A percentile compares a stretch with the other conserved stretches of the same genome.
Evolutionary conservation across 306 rosid species (phyloP).

Genomic region (Prunus padus): DNA sequence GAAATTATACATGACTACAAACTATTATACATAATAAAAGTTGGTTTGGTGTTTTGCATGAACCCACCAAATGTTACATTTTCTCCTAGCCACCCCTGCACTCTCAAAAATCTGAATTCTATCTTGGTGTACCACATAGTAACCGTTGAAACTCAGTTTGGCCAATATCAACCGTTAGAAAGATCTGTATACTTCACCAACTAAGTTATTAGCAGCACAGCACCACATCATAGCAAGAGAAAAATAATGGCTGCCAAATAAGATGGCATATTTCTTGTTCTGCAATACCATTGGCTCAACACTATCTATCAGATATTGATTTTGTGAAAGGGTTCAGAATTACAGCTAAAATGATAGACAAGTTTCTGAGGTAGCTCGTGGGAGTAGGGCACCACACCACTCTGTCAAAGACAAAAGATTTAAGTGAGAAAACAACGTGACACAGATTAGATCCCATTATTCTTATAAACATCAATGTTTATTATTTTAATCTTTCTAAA

Average conservation of each 20-base stretch:
- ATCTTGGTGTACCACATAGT: not conserved
- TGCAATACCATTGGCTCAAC: not conserved
- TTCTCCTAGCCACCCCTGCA: not conserved
- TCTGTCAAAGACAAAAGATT: not conserved
- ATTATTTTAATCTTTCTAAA: not conserved
- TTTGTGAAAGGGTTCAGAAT: not conserved
- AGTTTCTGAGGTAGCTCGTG: slow-evolving; percentile 15
- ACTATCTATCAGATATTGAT: not conserved
- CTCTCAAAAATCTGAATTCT: not conserved
- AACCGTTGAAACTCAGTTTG: not conserved
- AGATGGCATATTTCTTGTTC: not conserved
- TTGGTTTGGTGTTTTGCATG: too few species aligned
- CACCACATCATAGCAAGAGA: too few species aligned
- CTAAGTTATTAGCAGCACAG: too few species aligned
- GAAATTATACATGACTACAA: not conserved
- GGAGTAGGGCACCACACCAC: not conserved
- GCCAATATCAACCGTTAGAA: not conserved
- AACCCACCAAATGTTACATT: too few species aligned
- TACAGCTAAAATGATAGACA: slow-evolving; percentile 3
- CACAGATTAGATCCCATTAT: slow-evolving; percentile 3
- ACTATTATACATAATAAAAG: too few species aligned
- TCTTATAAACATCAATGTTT: not conserved
- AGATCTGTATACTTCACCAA: too few species aligned
- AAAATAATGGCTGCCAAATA: not conserved
- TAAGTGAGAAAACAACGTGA: not conserved